Conservation (phyloP, 192 early-diverging fungal genomes). For the Funneliformis mosseae region DNA sequence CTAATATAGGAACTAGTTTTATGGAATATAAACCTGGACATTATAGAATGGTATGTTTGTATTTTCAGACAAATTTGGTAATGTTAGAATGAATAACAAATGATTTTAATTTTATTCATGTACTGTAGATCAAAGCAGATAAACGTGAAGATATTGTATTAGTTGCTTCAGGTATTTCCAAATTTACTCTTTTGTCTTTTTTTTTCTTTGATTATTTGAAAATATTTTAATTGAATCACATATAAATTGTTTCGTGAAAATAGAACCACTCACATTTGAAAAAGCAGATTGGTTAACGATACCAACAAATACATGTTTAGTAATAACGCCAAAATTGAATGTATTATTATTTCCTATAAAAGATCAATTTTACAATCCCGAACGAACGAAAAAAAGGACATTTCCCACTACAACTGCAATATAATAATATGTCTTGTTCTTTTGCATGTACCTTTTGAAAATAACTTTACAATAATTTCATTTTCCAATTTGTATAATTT, state of each 20-base stretch:
- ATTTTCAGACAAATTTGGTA: neutral
- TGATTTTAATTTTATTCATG: neutral
- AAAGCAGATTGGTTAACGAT: slow-evolving; percentile 81
- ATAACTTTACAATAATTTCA: too few relatives aligned
- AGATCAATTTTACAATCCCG: slow-evolving; percentile 59
- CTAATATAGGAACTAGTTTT: slow-evolving; percentile 60
- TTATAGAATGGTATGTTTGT: slow-evolving; percentile 60
- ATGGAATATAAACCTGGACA: slow-evolving; percentile 63
- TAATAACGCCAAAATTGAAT: slow-evolving; percentile 76
- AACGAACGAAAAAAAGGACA: neutral
- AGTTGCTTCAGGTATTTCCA: slow-evolving; percentile 53
- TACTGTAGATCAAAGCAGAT: slow-evolving; percentile 49
- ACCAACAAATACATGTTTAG: slow-evolving; percentile 72
- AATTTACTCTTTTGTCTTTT: neutral
- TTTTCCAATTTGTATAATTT: too few relatives aligned
- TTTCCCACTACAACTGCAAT: neutral
- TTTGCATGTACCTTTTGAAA: too few relatives aligned
- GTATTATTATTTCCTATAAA: slow-evolving; percentile 74
- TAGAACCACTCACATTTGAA: slow-evolving; percentile 79
- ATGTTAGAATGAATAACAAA: neutral
- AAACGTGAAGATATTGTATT: slow-evolving; percentile 82
- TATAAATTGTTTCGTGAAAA: neutral
- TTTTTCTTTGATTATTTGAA: neutral
- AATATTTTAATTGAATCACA: neutral
- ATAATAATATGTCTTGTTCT: too few relatives aligned